phyloP scores from a whole-genome alignment of 352 stramenopile species.

The Pythium volutum region DNA sequence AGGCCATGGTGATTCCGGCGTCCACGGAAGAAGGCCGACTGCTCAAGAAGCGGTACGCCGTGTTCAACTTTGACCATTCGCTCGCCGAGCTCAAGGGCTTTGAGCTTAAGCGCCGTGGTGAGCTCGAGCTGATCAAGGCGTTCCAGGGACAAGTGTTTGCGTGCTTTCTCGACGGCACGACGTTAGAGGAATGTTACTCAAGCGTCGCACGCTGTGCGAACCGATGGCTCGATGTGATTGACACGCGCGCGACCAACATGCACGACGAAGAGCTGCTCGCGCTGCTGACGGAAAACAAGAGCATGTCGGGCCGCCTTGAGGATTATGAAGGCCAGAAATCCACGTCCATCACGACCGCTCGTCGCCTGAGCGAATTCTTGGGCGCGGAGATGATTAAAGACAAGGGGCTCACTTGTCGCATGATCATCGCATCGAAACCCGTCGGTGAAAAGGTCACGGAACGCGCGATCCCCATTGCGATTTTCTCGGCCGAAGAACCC shows the following conservation, averaged over 20 bases:
- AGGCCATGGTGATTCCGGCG: slow-evolving; percentile 97
- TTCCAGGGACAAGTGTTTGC: slow-evolving; percentile 99
- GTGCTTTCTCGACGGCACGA: slow-evolving; percentile 94
- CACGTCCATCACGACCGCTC: slow-evolving; percentile 97
- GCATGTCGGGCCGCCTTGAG: slow-evolving; percentile 96
- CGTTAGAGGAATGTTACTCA: slow-evolving; percentile 94
- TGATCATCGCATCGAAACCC: slow-evolving; percentile 94
- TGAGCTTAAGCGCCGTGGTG: slow-evolving; percentile 98
- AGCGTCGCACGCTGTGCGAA: slow-evolving; percentile 96
- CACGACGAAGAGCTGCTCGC: slow-evolving; percentile 97
- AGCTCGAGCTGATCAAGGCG: slow-evolving; percentile 99
- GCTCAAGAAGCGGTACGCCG: slow-evolving; percentile 97
- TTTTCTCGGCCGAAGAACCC: slow-evolving; percentile 95
- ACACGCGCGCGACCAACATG: slow-evolving; percentile 92
- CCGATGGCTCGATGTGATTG: slow-evolving; percentile 98
- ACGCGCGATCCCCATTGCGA: slow-evolving; percentile 96
- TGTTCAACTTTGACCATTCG: slow-evolving; percentile 84
- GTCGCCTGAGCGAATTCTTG: slow-evolving; percentile 97
- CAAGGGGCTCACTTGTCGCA: slow-evolving; percentile 97
- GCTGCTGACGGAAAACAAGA: slow-evolving; percentile 99
- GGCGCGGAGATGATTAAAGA: slow-evolving; percentile 98
- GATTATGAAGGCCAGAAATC: slow-evolving; percentile 98
- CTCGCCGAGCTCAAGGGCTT: slow-evolving; percentile 91
- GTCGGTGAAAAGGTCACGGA: slow-evolving; percentile 96
- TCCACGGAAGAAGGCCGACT: slow-evolving; percentile 98